Conservation (phyloP, 2,329 filamentous ascomycete species). For the Sarocladium oryzae region DNA sequence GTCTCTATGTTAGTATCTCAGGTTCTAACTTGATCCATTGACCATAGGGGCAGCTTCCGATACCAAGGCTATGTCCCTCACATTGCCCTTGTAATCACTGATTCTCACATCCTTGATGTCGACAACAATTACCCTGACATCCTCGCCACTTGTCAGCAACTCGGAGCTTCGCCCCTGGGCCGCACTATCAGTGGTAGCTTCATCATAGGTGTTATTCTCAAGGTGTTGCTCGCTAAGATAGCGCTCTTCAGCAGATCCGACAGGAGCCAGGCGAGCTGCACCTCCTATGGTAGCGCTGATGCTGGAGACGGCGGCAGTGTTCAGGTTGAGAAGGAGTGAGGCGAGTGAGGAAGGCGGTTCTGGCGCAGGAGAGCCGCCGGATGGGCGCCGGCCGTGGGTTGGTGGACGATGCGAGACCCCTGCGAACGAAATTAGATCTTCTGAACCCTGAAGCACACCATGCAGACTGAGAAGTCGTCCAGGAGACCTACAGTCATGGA, state of each 20-base stretch:
- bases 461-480: neutral
- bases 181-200: conserved; percentile 43
- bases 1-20: too few species aligned
- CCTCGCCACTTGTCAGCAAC: conserved; percentile 71
- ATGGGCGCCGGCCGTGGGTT: conserved; percentile 55
- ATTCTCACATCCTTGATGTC: conserved; percentile 79
- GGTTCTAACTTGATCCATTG: conserved; percentile 32
- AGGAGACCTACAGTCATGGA: conserved; percentile 68
- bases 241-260: conserved; percentile 71
- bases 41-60: conserved; percentile 25
- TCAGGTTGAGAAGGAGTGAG: conserved; percentile 79
- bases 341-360: conserved; percentile 70
- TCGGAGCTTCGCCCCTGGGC: conserved; percentile 39
- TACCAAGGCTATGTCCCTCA: conserved; percentile 65
- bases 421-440: conserved; percentile 17
- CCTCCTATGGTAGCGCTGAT: conserved; percentile 95
- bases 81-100: conserved; percentile 91
- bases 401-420: conserved; percentile 89
- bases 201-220: conserved; percentile 85
- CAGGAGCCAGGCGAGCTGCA: conserved; percentile 65
- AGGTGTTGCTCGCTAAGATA: conserved; percentile 81
- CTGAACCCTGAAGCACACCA: neutral
- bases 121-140: conserved; percentile 83
- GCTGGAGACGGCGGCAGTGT: conserved; percentile 77
- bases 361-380: conserved; percentile 56